Conservation (phyloP, 306 rosid genomes). For the Quillaja saponaria region DNA sequence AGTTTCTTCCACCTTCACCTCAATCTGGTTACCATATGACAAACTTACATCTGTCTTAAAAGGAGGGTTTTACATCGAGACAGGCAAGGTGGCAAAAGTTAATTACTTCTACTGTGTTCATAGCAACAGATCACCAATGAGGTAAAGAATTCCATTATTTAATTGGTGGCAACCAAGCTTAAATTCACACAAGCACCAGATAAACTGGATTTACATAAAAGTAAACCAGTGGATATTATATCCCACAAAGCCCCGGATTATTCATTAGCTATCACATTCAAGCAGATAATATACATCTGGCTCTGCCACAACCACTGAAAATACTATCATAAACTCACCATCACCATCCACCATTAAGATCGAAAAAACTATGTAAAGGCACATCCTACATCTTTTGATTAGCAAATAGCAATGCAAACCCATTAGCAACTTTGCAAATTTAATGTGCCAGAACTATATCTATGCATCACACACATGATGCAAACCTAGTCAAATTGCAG, state of each 20-base stretch:
- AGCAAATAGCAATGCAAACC: constrained; percentile 14
- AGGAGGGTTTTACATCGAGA: too few relatives aligned
- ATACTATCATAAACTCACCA: background rate
- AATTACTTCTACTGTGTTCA: too few relatives aligned
- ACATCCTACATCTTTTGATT: background rate
- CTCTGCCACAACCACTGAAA: constrained; percentile 4
- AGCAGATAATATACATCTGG: constrained; percentile 1
- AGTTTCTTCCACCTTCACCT: constrained; percentile 11
- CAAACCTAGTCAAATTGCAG: constrained; percentile 13
- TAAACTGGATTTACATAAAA: too few relatives aligned
- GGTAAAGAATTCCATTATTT: too few relatives aligned
- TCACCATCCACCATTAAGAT: background rate
- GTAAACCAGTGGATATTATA: too few relatives aligned
- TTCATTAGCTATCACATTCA: too few relatives aligned
- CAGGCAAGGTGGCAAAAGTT: too few relatives aligned
- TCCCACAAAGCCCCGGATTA: too few relatives aligned
- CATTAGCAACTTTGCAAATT: constrained; percentile 16
- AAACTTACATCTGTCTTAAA: too few relatives aligned
- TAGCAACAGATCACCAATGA: too few relatives aligned
- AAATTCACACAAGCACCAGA: too few relatives aligned
- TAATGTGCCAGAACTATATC: constrained; percentile 9
- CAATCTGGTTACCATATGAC: background rate
- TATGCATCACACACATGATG: constrained; percentile 6
- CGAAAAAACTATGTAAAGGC: background rate
- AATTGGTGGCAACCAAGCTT: too few relatives aligned